These are phyloP conservation scores for Aspergillus chevalieri DNA, from an alignment of 2,329 filamentous ascomycete genomes.

Conservation along the genomic window DNA sequence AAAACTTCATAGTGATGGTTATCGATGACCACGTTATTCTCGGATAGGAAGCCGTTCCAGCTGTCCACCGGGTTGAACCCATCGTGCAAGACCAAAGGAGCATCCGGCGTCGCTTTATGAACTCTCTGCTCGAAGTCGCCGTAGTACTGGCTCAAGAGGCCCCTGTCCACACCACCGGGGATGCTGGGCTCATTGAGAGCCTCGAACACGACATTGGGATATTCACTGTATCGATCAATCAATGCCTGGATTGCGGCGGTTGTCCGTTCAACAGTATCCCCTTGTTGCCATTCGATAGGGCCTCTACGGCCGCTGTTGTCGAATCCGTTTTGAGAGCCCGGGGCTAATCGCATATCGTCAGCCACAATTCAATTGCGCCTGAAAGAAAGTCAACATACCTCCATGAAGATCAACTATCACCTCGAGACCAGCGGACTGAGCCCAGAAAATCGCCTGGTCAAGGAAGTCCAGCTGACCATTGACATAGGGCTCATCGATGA, in stretches of 20 bases:
- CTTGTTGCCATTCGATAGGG: constrained; percentile 34
- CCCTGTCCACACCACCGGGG: constrained; percentile 36
- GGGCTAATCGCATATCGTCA: constrained; percentile 34
- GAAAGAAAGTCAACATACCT: constrained; percentile 36
- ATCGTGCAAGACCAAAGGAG: constrained; percentile 51
- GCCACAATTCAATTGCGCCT: background rate
- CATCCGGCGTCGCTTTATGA: constrained; percentile 40
- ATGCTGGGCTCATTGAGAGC: constrained; percentile 41
- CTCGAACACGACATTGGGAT: constrained; percentile 53
- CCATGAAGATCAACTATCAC: constrained; percentile 65
- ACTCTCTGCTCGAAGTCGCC: constrained; percentile 47
- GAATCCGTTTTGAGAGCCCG: constrained; percentile 61
- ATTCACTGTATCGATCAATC: constrained; percentile 51
- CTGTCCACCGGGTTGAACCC: constrained; percentile 41
- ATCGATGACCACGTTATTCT: constrained; percentile 54
- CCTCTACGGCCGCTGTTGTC: constrained; percentile 56
- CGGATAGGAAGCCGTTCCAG: constrained; percentile 58
- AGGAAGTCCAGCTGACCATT: constrained; percentile 56
- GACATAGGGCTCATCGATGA: constrained; percentile 55
- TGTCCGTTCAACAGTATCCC: constrained; percentile 30
- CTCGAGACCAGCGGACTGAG: constrained; percentile 52
- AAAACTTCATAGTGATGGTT: constrained; percentile 67
- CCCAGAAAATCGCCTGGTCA: constrained; percentile 55
- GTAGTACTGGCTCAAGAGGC: constrained; percentile 49
- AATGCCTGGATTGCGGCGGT: constrained; percentile 54